Base-by-base conservation (phyloP, 2,329 filamentous ascomycete genomes). In the Verruconis gallopava region DNA sequence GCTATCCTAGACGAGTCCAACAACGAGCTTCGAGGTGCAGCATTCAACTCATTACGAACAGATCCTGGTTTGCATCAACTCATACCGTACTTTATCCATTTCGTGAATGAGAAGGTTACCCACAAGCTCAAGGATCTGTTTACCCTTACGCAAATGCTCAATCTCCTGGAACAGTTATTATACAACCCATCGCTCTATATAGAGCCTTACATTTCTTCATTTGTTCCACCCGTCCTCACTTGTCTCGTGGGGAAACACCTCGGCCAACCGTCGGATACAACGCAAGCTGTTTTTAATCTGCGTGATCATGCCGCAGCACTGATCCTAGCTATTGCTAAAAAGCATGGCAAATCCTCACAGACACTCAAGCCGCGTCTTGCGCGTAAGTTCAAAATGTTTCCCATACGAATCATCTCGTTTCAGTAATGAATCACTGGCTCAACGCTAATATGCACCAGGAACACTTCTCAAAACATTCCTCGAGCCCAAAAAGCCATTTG, bases 1-100 rank as follows among this genome's bases (percentile, higher is more conserved):
- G 89, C 91, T 9, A 74, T 98, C 37, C 72, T 95, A 46, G 85
- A 96, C 59, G 85, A 93, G 50, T 79, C 78, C 40, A 85, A 84
- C 12, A 86, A 93, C 48, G 82, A 93, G 48, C 79, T 93, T 56
- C 81, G 89, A 41, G 77, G 81, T 38, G 86, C 91, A 0, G 91
- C 85, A 0, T 72, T 95, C 22, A 81, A 84, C 40, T 93, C 85
- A 19, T 75, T 98, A 18, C 73, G 81, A 38, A 82, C 85, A 44
- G 91, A 98, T 55, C 86, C 91, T 0, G 89, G 89, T 28, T 74
- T 96, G 30, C 91, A 98, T 58, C 91, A 98, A 62, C 75, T 98
- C 6, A 79, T 94, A 20, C 91, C 91, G 0, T 98, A 98, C 63
- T 95, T 96, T 53, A 81, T 94, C 46, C 86, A 93, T 58, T 96